Base-by-base conservation (phyloP, 306 rosid genomes). In the Acmispon strigosus region DNA sequence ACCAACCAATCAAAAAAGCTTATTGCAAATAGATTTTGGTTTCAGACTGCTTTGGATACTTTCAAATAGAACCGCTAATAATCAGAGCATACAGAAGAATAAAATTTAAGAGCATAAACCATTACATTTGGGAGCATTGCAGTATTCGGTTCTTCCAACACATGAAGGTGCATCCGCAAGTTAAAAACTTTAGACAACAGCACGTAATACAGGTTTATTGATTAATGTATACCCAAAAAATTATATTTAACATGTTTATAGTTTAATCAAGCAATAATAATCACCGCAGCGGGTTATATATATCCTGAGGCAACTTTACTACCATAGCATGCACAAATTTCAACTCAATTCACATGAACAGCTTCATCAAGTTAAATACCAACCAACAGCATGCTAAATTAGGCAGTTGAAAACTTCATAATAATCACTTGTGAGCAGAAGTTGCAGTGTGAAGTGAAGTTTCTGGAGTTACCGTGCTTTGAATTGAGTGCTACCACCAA, bases 351-450 rank as follows among this genome's bases (percentile, higher is more conserved):
- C 15, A 15, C 45, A 27, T 6, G 34, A 51, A 27, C 37, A 15
- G 64, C 29, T 37, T 52, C 63, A 64, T 41, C 0, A 65, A 65
- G 79, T 55, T 36, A 75, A 66, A 65, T 16, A 56, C 4, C 22
- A 42, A 32, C 29, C 64, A 55, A 45, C 7, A 45, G 2, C 15
- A 41, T 41, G 13, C 13, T 41, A 9, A 41, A 18, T 1, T 29
- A 19, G 12, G 42, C 36, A 2, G 2, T 22, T 1, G 24, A 1
- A 22, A 22, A 22, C 1, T 22, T 22, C 24, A 22, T 22, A 22
- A 22, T 22, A 1, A 22, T n/a, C n/a, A n/a, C n/a, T n/a, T n/a
- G n/a, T n/a, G n/a, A n/a, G n/a, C n/a, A n/a, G n/a, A n/a, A n/a
- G n/a, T n/a, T n/a, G n/a, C n/a, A n/a, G n/a, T n/a, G n/a, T n/a